phyloP scores from a whole-genome alignment of 2,329 filamentous ascomycete genomes.

The Aspergillus viridinutans region DNA sequence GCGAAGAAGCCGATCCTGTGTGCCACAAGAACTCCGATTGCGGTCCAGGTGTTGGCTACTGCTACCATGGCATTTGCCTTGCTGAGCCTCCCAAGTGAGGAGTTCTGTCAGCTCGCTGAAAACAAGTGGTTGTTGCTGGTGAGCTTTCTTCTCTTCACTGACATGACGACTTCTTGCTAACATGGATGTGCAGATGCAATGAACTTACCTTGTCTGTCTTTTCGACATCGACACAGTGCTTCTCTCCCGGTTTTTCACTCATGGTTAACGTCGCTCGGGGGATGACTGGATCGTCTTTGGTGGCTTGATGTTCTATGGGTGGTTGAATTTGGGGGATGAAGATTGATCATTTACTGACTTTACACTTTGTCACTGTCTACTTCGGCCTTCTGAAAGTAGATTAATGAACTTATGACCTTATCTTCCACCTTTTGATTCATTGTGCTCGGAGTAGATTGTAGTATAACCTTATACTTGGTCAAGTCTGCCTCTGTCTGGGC shows the following conservation, averaged over 20 bases:
- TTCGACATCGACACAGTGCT: neutral
- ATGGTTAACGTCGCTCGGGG: neutral
- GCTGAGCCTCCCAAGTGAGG: neutral
- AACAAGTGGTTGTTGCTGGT: neutral
- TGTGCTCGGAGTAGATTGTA: neutral
- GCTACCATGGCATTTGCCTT: constrained; percentile 2
- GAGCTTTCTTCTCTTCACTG: neutral
- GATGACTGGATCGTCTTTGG: neutral
- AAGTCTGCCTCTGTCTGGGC: neutral
- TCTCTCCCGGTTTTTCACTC: neutral
- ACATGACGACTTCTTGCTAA: neutral
- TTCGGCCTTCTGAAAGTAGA: neutral
- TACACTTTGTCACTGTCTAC: neutral
- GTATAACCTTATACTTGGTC: neutral
- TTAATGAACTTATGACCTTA: neutral
- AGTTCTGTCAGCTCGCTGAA: neutral
- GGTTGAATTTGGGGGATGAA: neutral
- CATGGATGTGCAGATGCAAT: neutral
- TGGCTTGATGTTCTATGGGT: neutral
- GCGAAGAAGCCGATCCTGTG: neutral
- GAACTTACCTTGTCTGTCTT: neutral
- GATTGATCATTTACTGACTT: neutral
- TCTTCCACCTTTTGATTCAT: constrained; percentile 9
- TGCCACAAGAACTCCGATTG: constrained; percentile 2
- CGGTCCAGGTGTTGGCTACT: neutral